Conservation (phyloP, 306 rosid species). For the Casuarina cunninghamiana region DNA sequence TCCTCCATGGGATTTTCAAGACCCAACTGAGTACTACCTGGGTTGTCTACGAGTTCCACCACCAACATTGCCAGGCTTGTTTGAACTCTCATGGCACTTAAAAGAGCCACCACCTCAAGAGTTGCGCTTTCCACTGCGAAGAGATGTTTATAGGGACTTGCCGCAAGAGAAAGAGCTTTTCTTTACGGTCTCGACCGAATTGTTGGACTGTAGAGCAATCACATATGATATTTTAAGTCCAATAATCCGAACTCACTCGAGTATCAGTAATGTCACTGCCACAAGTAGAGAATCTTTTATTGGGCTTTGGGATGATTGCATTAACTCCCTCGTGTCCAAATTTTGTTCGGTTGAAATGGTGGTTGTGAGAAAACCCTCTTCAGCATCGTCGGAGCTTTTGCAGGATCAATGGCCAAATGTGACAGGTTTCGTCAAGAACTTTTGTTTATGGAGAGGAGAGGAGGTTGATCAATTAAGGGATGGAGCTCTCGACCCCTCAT, state of each 20-base stretch:
- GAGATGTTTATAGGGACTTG: slow-evolving; percentile 65
- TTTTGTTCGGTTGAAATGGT: slow-evolving; percentile 57
- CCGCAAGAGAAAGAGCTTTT: slow-evolving; percentile 76
- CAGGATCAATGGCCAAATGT: slow-evolving; percentile 92
- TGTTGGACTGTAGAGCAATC: slow-evolving; percentile 62
- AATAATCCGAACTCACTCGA: slow-evolving; percentile 51
- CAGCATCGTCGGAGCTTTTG: slow-evolving; percentile 27
- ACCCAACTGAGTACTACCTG: slow-evolving; percentile 74
- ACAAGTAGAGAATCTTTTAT: slow-evolving; percentile 68
- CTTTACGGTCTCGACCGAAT: slow-evolving; percentile 57
- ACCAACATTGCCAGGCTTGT: slow-evolving; percentile 58
- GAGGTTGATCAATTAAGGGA: slow-evolving; percentile 59
- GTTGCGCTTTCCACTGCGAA: slow-evolving; percentile 68
- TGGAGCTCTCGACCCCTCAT: slow-evolving; percentile 49
- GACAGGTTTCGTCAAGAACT: slow-evolving; percentile 64
- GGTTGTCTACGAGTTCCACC: slow-evolving; percentile 60
- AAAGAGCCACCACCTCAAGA: slow-evolving; percentile 84
- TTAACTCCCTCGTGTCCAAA: slow-evolving; percentile 57
- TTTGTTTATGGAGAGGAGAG: slow-evolving; percentile 90
- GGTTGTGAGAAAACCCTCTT: slow-evolving; percentile 47
- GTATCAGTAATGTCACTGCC: slow-evolving; percentile 29
- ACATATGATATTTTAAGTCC: slow-evolving; percentile 62
- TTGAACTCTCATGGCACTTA: slow-evolving; percentile 62
- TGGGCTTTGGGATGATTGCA: slow-evolving; percentile 87
- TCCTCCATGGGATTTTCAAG: slow-evolving; percentile 65